Evolutionary conservation across 495 filamentous ascomycete genomes (phyloP).

Genomic region (Aspergillus funiculosus): DNA sequence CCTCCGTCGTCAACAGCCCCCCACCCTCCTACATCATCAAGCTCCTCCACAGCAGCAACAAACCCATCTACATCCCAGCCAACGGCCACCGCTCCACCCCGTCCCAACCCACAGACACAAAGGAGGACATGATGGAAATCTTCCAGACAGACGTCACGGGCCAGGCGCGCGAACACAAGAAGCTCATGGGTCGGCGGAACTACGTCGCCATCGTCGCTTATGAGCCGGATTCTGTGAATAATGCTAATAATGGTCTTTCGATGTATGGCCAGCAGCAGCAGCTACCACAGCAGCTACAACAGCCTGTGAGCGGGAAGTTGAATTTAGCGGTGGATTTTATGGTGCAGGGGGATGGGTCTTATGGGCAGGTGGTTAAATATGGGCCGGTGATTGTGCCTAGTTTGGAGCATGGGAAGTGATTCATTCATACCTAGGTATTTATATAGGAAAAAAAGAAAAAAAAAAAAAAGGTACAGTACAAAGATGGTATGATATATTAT

Average conservation of each 20-base stretch:
- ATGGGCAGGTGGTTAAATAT: constrained; percentile 81
- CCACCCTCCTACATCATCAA: constrained; percentile 80
- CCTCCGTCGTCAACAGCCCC: constrained; percentile 84
- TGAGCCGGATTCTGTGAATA: constrained; percentile 71
- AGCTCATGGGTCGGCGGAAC: constrained; percentile 87
- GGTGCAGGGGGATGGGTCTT: constrained; percentile 84
- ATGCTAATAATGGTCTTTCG: constrained; percentile 8
- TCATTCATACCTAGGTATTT: neutral
- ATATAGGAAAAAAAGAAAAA: too few relatives aligned
- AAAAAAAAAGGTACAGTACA: too few relatives aligned
- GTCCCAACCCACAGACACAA: constrained; percentile 63
- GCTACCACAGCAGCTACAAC: constrained; percentile 25
- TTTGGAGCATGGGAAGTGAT: constrained; percentile 68
- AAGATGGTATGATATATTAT: too few relatives aligned
- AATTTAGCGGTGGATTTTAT: constrained; percentile 95
- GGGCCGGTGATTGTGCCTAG: constrained; percentile 93
- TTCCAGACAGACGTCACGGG: constrained; percentile 89
- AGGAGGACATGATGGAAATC: constrained; percentile 99
- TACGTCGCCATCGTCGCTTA: constrained; percentile 93
- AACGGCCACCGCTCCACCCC: constrained; percentile 75
- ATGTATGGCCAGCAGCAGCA: constrained; percentile 39
- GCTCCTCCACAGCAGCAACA: constrained; percentile 80
- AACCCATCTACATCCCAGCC: constrained; percentile 78
- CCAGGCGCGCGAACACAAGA: constrained; percentile 69
- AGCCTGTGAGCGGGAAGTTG: constrained; percentile 58